Evolutionary conservation across 805 yeast genomes (phyloP).

Genomic region (Zygosaccharomyces bisporus): DNA sequence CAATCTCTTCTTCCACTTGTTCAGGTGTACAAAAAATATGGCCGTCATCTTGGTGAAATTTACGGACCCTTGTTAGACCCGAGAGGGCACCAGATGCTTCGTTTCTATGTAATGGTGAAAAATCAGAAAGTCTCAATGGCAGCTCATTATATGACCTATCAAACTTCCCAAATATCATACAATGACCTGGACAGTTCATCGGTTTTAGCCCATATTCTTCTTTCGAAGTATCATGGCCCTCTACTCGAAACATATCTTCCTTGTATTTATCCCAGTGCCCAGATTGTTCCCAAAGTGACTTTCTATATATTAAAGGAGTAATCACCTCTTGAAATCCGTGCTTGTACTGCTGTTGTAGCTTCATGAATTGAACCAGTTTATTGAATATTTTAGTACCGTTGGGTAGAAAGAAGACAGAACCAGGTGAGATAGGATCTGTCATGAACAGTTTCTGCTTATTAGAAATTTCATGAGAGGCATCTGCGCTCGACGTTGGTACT

Average conservation of each 20-base stretch:
- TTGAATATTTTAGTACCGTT: conserved; percentile 88
- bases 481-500: conserved; percentile 6
- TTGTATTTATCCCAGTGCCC: conserved; percentile 97
- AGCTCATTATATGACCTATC: conserved; percentile 81
- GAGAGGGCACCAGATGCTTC: conserved; percentile 92
- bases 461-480: conserved; percentile 33
- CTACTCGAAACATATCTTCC: conserved; percentile 90
- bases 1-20: conserved; percentile 74
- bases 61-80: conserved; percentile 87
- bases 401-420: conserved; percentile 87
- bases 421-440: conserved; percentile 82
- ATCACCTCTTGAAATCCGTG: conserved; percentile 90
- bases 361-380: conserved; percentile 76
- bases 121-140: conserved; percentile 83
- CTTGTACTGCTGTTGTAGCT: conserved; percentile 61
- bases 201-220: conserved; percentile 82
- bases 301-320: conserved; percentile 84
- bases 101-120: conserved; percentile 88
- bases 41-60: conserved; percentile 98
- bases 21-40: conserved; percentile 84
- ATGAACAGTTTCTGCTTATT: conserved; percentile 70
- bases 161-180: conserved; percentile 69
- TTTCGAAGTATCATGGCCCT: conserved; percentile 43
- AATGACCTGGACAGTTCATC: conserved; percentile 95
- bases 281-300: conserved; percentile 79